Base-by-base conservation (phyloP, 2,329 filamentous ascomycete genomes). In the Aschersonia sp. region DNA sequence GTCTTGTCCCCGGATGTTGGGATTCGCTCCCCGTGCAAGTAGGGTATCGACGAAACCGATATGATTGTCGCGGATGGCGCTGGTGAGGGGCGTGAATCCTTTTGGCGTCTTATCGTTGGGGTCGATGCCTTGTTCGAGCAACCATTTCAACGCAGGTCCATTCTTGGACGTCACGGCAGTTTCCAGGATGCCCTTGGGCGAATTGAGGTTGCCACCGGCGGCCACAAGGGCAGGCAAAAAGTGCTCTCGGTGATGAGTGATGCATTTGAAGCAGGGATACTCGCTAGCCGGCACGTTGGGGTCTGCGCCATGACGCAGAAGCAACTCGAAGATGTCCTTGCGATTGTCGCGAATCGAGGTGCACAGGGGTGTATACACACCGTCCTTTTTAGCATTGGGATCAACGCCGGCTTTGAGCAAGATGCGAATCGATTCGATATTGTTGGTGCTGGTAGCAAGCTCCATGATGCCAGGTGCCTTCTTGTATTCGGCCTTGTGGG, bases 331-430 rank as follows among this genome's bases (percentile, higher is more conserved):
- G 40, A 85, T 77, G 10, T 83, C 77, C 29, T 66, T 58, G 45
- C 75, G 72, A 57, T 84, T 75, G 60, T 85, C 81, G 29, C 81
- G 78, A 52, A 85, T 84, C 0, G 80, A 71, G 0, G 80, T 78
- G 64, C 81, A 84, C 0, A 85, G 67, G 0, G 81, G 80, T 0
- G 81, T 84, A 61, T 82, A 85, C 32, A 77, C 73, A 6, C 78
- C 78, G 52, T 84, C 81, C 58, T 81, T 82, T 53, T 75, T 78
- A 7, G 67, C 58, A 52, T 82, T 80, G 42, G 77, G 75, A 44
- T 75, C 72, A n/a, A 82, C 75, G 9, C 76, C 75, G 1, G 74
- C 71, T 30, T 75, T 69, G 45, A 80, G 66, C 3, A 83, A 67
- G 30, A 77, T 68, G 30, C 70, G 68, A 9, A 83, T 72, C 0